Conservation (phyloP, 2,329 filamentous ascomycete species). For the Trichophyton rubrum region DNA sequence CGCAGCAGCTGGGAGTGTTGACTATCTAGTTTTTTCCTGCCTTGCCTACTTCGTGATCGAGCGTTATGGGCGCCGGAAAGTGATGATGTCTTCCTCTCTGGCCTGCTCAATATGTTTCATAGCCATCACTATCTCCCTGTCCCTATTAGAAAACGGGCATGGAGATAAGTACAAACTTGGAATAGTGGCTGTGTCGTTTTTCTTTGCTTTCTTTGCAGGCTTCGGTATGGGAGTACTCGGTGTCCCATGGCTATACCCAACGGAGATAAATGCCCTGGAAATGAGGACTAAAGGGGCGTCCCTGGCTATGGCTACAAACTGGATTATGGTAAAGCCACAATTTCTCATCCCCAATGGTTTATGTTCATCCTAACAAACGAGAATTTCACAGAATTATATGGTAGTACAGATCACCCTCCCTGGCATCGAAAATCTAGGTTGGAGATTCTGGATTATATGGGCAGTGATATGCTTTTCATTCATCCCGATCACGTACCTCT, state of each 20-base stretch:
- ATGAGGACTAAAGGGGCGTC: slow-evolving; percentile 14
- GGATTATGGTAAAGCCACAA: slow-evolving; percentile 19
- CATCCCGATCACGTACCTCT: slow-evolving; percentile 31
- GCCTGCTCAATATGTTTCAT: slow-evolving; percentile 40
- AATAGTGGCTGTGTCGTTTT: slow-evolving; percentile 39
- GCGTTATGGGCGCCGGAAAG: slow-evolving; percentile 35
- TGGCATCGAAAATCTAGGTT: slow-evolving; percentile 17
- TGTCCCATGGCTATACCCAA: slow-evolving; percentile 20
- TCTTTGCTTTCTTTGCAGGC: slow-evolving; percentile 30
- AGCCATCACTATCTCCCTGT: slow-evolving; percentile 36
- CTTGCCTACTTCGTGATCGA: slow-evolving; percentile 38
- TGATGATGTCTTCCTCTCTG: slow-evolving; percentile 39
- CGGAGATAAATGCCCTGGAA: slow-evolving; percentile 14
- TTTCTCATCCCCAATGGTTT: slow-evolving; percentile 7
- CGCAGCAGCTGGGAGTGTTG: slow-evolving; percentile 35
- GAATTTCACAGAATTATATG: slow-evolving; percentile 19
- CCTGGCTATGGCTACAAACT: slow-evolving; percentile 18
- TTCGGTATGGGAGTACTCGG: slow-evolving; percentile 31
- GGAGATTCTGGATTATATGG: slow-evolving; percentile 31
- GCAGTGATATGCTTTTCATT: slow-evolving; percentile 27
- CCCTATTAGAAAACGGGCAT: slow-evolving; percentile 27
- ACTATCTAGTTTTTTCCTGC: slow-evolving; percentile 35
- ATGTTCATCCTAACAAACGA: slow-evolving; percentile 26
- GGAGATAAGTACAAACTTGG: slow-evolving; percentile 34
- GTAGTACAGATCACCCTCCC: slow-evolving; percentile 17